phyloP scores from a whole-genome alignment of 2,329 filamentous ascomycete species.

The Aureobasidium lini region DNA sequence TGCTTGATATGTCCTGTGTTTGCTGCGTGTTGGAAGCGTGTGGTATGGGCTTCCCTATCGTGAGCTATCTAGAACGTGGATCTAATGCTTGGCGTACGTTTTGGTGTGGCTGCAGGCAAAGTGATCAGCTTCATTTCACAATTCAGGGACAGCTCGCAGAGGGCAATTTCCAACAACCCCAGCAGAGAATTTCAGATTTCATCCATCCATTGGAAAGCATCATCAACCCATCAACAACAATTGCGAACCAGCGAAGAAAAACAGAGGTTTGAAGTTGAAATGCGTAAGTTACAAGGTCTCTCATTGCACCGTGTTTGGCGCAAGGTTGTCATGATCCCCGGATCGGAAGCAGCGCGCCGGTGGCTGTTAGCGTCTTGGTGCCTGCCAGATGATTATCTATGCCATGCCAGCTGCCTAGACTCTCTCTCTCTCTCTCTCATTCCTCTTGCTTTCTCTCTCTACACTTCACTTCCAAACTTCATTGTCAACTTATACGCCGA shows the following conservation, averaged over 20 bases:
- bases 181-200: background rate
- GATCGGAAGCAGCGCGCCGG: constrained; percentile 2
- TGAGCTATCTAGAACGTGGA: background rate
- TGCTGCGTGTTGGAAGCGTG: background rate
- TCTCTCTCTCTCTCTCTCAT: background rate
- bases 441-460: constrained; percentile 8
- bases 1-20: background rate
- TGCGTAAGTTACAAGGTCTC: constrained; percentile 1
- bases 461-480: constrained; percentile 12
- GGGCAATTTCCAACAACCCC: background rate
- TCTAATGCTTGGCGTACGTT: background rate
- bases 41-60: background rate
- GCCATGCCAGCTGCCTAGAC: background rate
- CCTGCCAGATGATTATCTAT: constrained; percentile 1
- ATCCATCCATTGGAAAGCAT: background rate
- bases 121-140: background rate
- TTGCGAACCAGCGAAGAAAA: background rate
- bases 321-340: background rate
- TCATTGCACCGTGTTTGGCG: background rate
- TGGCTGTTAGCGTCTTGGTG: constrained; percentile 6
- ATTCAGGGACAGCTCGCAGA: background rate
- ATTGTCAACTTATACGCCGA: constrained; percentile 30
- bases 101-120: background rate
- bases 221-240: background rate
- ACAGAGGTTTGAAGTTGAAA: background rate